Evolutionary conservation across 345 rosid genomes (phyloP).

Genomic region (Salix exigua): DNA sequence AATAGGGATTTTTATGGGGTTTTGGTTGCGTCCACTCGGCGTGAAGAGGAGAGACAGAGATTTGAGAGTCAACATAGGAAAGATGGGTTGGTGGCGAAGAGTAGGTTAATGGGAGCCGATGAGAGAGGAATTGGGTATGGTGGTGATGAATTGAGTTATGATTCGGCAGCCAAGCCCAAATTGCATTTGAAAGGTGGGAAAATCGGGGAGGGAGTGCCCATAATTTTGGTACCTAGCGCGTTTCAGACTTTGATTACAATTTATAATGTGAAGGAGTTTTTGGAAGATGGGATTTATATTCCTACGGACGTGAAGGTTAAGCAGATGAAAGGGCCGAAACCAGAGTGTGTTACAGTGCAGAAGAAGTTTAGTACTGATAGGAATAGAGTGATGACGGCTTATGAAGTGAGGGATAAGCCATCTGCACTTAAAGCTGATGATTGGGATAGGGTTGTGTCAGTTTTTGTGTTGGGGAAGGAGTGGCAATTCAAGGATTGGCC

Average conservation of each 20-base stretch:
- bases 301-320: slow-evolving; percentile 86
- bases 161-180: slow-evolving; percentile 54
- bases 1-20: slow-evolving; percentile 75
- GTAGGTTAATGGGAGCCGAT: slow-evolving; percentile 73
- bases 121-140: slow-evolving; percentile 68
- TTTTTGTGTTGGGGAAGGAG: slow-evolving; percentile 86
- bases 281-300: slow-evolving; percentile 82
- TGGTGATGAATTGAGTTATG: slow-evolving; percentile 61
- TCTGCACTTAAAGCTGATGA: slow-evolving; percentile 70
- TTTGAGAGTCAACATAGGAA: slow-evolving; percentile 90
- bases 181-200: slow-evolving; percentile 68
- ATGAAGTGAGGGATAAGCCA: slow-evolving; percentile 93
- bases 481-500: slow-evolving; percentile 99
- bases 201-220: slow-evolving; percentile 90
- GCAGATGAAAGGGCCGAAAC: slow-evolving; percentile 78
- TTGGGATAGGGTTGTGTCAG: slow-evolving; percentile 93
- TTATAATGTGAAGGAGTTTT: slow-evolving; percentile 87
- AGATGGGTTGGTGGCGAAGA: slow-evolving; percentile 91
- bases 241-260: slow-evolving; percentile 85
- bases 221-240: slow-evolving; percentile 90
- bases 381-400: slow-evolving; percentile 78
- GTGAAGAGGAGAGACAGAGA: slow-evolving; percentile 87
- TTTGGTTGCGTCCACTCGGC: slow-evolving; percentile 64
- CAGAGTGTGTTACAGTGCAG: slow-evolving; percentile 91
- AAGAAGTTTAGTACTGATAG: slow-evolving; percentile 94